Evolutionary conservation across 257 asterid species (phyloP), one percentile per base, ranked within the genome.

Genomic region (Anisodus acutangulus): DNA sequence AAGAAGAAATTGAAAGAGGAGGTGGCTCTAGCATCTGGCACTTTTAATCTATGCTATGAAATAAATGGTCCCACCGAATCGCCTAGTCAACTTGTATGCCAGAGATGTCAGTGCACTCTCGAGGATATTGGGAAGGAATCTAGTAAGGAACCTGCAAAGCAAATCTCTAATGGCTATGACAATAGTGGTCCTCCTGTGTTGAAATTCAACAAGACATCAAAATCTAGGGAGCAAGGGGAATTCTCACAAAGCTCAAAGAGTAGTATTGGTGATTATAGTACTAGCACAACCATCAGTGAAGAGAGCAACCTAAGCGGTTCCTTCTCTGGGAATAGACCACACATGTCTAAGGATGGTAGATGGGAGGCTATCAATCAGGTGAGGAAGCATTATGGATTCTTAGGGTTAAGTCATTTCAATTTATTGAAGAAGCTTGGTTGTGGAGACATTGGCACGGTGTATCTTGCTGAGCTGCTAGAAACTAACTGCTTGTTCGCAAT

Each of bases 191-290:
- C 86, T 53, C 69, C 91, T 12, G 81, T 82, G 60, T 86, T 74
- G 64, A 91, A 92, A 86, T 88, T 83, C 39, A 90, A 54, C 85
- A 86, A 26, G 82, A 53, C 41, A 68, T 84, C 88, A 70, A 91
- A 91, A 82, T 67, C 87, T 62, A 85, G 86, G 51, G 93, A 89
- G 83, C 92, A 93, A 86, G 95, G 91, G 76, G 95, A 93, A 76
- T 89, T 95, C 81, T 91, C 94, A 7, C 98, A 91, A 67, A 94
- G 98, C 88, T 93, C 98, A 58, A 90, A 93, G 91, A 94, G 98
- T 91, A 94, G 98, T 85, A 87, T 91, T 55, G 95, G 97, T 79
- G 98, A 91, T 76, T 91, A 91, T 78, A 94, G 98, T 43, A 93
- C 93, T 81, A 94, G 93, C 92, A 94, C 96, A 10, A 93, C 97